phyloP scores from a whole-genome alignment of 805 yeast genomes.

The Ogataea nonfermentans region DNA sequence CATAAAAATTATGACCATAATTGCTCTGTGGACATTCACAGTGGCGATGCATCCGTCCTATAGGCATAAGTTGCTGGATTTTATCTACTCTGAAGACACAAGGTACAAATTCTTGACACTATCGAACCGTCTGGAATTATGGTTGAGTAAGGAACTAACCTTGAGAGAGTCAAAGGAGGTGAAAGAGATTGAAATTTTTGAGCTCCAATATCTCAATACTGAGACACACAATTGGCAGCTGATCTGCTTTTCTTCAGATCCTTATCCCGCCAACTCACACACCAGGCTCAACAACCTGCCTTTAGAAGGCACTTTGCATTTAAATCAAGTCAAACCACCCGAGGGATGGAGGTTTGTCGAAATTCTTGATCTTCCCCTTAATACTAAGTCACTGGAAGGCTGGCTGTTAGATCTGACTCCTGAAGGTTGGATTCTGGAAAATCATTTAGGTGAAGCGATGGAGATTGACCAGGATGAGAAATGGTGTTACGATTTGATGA shows the following conservation, averaged over 20 bases:
- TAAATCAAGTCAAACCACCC: constrained; percentile 54
- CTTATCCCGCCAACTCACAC: constrained; percentile 49
- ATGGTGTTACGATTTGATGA: constrained; percentile 73
- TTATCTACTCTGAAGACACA: constrained; percentile 62
- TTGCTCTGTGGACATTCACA: constrained; percentile 48
- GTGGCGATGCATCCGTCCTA: constrained; percentile 53
- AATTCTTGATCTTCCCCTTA: constrained; percentile 7
- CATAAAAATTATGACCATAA: constrained; percentile 35
- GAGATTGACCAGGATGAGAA: constrained; percentile 70
- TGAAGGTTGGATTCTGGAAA: constrained; percentile 56
- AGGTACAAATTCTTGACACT: constrained; percentile 47
- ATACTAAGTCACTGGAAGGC: constrained; percentile 29
- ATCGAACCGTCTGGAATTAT: constrained; percentile 48
- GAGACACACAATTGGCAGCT: constrained; percentile 58
- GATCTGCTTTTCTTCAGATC: constrained; percentile 56
- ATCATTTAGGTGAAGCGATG: constrained; percentile 50
- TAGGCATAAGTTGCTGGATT: constrained; percentile 45
- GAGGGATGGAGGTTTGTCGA: constrained; percentile 51
- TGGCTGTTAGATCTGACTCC: constrained; percentile 74
- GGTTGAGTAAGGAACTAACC: constrained; percentile 39
- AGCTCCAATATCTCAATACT: constrained; percentile 54
- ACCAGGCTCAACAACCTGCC: constrained; percentile 34
- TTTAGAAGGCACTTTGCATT: constrained; percentile 26
- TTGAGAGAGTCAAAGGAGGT: constrained; percentile 39
- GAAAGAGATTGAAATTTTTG: constrained; percentile 62